These are phyloP conservation scores for Candida rishiriensis DNA, from an alignment of 805 yeast genomes.

Conservation along the genomic window DNA sequence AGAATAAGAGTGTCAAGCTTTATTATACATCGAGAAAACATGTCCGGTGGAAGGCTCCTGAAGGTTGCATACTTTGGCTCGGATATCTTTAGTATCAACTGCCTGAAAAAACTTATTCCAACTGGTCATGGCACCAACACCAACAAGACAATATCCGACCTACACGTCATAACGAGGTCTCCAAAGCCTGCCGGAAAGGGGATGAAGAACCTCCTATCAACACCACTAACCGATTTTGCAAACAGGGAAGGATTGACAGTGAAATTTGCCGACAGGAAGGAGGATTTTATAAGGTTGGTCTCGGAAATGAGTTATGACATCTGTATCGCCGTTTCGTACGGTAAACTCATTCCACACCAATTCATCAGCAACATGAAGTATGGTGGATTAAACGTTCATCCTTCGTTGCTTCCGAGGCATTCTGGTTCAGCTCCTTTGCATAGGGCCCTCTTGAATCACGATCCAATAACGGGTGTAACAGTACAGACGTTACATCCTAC, in stretches of 20 bases:
- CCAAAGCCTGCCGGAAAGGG: slow-evolving; percentile 65
- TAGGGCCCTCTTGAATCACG: slow-evolving; percentile 63
- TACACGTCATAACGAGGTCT: slow-evolving; percentile 61
- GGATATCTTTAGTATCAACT: slow-evolving; percentile 60
- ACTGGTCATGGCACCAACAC: slow-evolving; percentile 3
- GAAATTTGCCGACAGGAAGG: slow-evolving; percentile 46
- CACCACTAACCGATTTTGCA: slow-evolving; percentile 49
- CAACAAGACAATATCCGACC: slow-evolving; percentile 7
- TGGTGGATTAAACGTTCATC: slow-evolving; percentile 90
- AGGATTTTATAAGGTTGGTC: slow-evolving; percentile 31
- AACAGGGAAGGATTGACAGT: slow-evolving; percentile 30
- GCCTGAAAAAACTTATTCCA: slow-evolving; percentile 39
- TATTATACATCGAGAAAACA: background rate
- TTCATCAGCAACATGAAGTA: slow-evolving; percentile 45
- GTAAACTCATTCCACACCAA: slow-evolving; percentile 65
- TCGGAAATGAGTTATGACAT: slow-evolving; percentile 40
- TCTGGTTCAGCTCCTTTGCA: slow-evolving; percentile 93
- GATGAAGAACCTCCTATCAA: slow-evolving; percentile 39
- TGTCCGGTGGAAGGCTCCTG: slow-evolving; percentile 6
- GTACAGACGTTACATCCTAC: slow-evolving; percentile 88
- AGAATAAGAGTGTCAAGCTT: too few relatives aligned
- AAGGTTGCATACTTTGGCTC: slow-evolving; percentile 72
- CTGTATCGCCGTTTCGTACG: slow-evolving; percentile 91
- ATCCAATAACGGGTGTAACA: slow-evolving; percentile 70
- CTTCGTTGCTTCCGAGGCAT: slow-evolving; percentile 76